Evolutionary conservation across 495 filamentous ascomycete genomes (phyloP).

Genomic region (Aspergillus mulundensis): DNA sequence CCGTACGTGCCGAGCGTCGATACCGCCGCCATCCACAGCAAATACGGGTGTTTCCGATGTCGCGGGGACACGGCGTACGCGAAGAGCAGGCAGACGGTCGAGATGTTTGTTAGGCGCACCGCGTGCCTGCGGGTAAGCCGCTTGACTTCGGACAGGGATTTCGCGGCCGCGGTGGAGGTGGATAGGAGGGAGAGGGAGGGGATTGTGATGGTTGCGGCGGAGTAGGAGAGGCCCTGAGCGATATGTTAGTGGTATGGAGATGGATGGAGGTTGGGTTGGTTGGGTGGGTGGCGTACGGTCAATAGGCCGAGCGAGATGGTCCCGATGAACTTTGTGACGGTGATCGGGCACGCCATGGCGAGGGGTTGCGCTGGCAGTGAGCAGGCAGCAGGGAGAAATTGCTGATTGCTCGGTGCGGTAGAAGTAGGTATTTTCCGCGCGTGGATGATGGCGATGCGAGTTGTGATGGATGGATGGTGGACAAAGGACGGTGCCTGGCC

Average conservation of each 20-base stretch:
- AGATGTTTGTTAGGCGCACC: slow-evolving; percentile 56
- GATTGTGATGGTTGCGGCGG: slow-evolving; percentile 65
- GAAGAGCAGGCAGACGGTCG: slow-evolving; percentile 60
- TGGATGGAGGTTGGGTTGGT: neutral
- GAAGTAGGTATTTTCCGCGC: no score
- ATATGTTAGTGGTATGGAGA: neutral
- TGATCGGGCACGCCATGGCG: slow-evolving; percentile 67
- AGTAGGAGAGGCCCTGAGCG: slow-evolving; percentile 75
- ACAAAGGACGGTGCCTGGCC: neutral
- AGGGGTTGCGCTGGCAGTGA: no score
- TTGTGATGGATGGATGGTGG: neutral
- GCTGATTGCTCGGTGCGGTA: no score
- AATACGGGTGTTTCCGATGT: slow-evolving; percentile 73
- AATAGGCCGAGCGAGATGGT: slow-evolving; percentile 80
- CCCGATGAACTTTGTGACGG: slow-evolving; percentile 82
- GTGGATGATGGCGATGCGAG: no score
- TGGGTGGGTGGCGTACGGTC: slow-evolving; percentile 56
- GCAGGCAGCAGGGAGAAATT: no score
- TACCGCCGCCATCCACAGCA: slow-evolving; percentile 67
- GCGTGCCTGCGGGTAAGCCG: slow-evolving; percentile 55
- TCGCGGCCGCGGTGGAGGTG: slow-evolving; percentile 60
- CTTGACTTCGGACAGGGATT: slow-evolving; percentile 60
- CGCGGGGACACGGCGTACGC: slow-evolving; percentile 70
- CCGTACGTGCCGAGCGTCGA: slow-evolving; percentile 54
- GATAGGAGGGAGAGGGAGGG: slow-evolving; percentile 75